Percentiles rank a stretch among this genome's conserved stretches.
Conservation (phyloP, 352 stramenopile species). For the Globisporangium carolinianum region DNA sequence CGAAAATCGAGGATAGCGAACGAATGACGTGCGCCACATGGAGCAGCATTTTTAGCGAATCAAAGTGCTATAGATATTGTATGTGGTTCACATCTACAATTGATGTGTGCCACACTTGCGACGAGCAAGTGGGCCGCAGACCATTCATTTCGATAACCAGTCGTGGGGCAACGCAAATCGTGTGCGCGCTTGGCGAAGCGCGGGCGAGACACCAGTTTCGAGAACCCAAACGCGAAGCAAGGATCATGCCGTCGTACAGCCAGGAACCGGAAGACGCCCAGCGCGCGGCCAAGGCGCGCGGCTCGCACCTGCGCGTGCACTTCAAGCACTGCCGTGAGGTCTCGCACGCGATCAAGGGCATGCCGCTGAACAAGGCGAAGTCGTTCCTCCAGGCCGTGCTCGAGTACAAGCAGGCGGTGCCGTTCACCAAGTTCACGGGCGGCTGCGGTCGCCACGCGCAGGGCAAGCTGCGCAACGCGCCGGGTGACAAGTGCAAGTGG, state of each 20-base stretch:
- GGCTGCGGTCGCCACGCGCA: conserved; percentile 97
- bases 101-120: background rate
- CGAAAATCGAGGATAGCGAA: background rate
- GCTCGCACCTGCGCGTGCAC: conserved; percentile 97
- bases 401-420: conserved; percentile 96
- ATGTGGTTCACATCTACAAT: background rate
- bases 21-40: background rate
- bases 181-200: background rate
- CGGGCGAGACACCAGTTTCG: conserved; percentile 16
- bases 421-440: conserved; percentile 98
- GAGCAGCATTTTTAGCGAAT: background rate
- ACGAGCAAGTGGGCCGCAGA: conserved; percentile 8
- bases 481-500: conserved; percentile 97
- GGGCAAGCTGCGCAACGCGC: conserved; percentile 93
- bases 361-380: conserved; percentile 94
- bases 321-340: conserved; percentile 99
- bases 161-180: conserved; percentile 6
- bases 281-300: conserved; percentile 91
- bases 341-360: conserved; percentile 96
- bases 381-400: conserved; percentile 95
- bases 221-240: conserved; percentile 82
- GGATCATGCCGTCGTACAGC: conserved; percentile 84
- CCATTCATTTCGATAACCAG: conserved; percentile 22
- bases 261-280: conserved; percentile 87
- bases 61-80: too few relatives aligned